Conservation (phyloP, 371 early-diverging fungal species). For the Zancudomyces culisetae region DNA sequence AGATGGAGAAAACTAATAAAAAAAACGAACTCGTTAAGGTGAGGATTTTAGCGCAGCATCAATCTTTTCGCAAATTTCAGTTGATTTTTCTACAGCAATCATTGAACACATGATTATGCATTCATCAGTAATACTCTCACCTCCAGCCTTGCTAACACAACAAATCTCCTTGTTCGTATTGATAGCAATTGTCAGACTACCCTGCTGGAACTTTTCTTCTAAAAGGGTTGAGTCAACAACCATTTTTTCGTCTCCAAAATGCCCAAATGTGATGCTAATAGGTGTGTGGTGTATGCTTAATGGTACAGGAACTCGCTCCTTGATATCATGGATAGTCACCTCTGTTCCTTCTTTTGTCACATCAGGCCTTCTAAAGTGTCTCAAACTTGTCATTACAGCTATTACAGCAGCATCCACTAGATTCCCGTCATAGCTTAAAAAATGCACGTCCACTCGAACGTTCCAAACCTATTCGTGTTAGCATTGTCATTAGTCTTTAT, state of each 20-base stretch:
- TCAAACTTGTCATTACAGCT: conserved; percentile 72
- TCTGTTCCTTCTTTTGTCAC: conserved; percentile 78
- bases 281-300: conserved; percentile 87
- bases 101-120: conserved; percentile 16
- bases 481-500: conserved; percentile 28
- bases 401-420: conserved; percentile 76
- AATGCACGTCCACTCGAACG: conserved; percentile 73
- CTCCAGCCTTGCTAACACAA: conserved; percentile 79
- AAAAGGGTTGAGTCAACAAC: conserved; percentile 69
- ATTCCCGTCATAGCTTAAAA: conserved; percentile 86
- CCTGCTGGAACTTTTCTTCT: conserved; percentile 67
- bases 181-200: conserved; percentile 68
- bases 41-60: conserved; percentile 10
- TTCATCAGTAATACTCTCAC: conserved; percentile 35
- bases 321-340: conserved; percentile 65
- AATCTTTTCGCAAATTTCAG: conserved; percentile 17
- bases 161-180: conserved; percentile 85
- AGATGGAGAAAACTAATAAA: too few relatives aligned
- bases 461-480: conserved; percentile 79
- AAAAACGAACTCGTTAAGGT: too few relatives aligned
- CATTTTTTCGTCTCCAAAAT: conserved; percentile 48
- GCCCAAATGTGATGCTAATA: conserved; percentile 74
- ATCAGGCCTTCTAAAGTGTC: conserved; percentile 84
- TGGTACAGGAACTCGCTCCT: conserved; percentile 78
- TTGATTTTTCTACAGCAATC: conserved; percentile 16